Conservation (phyloP, 768 basidiomycete species). For the Paxillus ammoniavirescens region DNA sequence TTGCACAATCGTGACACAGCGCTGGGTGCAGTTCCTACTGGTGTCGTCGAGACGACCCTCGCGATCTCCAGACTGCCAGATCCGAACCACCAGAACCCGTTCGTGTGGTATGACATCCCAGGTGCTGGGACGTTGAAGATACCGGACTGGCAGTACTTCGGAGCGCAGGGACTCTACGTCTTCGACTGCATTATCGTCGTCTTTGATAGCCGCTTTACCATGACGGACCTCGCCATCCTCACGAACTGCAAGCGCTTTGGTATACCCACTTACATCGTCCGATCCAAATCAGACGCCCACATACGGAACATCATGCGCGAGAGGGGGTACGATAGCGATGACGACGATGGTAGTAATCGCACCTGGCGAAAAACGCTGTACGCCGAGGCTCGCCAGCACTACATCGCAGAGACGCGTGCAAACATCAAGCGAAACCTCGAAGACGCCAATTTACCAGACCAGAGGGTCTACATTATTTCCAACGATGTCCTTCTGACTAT, state of each 20-base stretch:
- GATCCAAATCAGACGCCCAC: constrained; percentile 22
- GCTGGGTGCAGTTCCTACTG: constrained; percentile 14
- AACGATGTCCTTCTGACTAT: constrained; percentile 16
- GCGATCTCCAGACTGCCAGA: constrained; percentile 15
- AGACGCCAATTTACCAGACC: constrained; percentile 22
- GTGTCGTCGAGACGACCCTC: constrained; percentile 18
- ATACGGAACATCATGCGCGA: constrained; percentile 19
- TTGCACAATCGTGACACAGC: constrained; percentile 20
- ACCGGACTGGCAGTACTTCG: constrained; percentile 22
- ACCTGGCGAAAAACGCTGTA: constrained; percentile 9
- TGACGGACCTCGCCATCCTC: constrained; percentile 21
- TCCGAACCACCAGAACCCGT: constrained; percentile 11
- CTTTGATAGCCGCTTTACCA: constrained; percentile 22
- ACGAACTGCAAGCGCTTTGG: constrained; percentile 12
- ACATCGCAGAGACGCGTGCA: constrained; percentile 14
- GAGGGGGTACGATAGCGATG: constrained; percentile 18
- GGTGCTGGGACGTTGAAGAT: constrained; percentile 20
- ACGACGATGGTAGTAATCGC: constrained; percentile 8
- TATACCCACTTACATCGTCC: constrained; percentile 22
- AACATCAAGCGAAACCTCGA: constrained; percentile 18
- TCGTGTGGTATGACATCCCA: constrained; percentile 23
- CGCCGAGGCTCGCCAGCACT: constrained; percentile 11
- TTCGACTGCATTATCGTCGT: constrained; percentile 23
- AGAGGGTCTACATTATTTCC: constrained; percentile 29
- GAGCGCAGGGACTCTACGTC: constrained; percentile 22